phyloP scores from a whole-genome alignment of 805 yeast species.

The Lipomyces japonicus region DNA sequence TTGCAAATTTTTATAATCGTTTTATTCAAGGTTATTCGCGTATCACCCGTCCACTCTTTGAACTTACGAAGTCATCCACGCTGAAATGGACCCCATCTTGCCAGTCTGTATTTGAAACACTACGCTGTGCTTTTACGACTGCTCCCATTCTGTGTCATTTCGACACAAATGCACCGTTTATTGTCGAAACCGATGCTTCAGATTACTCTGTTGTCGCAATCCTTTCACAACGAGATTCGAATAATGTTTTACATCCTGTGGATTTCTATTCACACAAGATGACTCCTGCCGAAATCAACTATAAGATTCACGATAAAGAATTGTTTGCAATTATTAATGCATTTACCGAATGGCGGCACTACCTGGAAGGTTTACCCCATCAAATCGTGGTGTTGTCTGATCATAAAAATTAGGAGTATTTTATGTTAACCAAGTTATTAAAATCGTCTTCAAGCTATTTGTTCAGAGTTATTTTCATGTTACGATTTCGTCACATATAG shows the following conservation, averaged over 20 bases:
- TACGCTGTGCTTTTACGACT: not conserved
- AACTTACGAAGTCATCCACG: not conserved
- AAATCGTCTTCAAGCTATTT: too few relatives aligned
- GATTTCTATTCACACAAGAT: not conserved
- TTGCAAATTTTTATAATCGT: not conserved
- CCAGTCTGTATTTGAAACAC: not conserved
- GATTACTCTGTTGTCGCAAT: not conserved
- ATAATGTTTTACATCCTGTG: not conserved
- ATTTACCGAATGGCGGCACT: too few relatives aligned
- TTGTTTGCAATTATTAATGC: not conserved
- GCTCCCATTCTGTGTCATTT: not conserved
- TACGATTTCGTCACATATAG: too few relatives aligned
- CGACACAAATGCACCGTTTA: not conserved
- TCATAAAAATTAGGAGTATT: too few relatives aligned
- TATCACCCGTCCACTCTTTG: not conserved
- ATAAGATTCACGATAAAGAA: not conserved
- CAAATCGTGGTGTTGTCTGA: too few relatives aligned
- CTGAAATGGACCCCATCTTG: not conserved
- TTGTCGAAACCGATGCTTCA: slow-evolving; percentile 4
- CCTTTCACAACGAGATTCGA: not conserved
- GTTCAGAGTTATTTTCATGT: too few relatives aligned
- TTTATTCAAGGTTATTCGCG: not conserved
- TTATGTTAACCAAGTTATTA: too few relatives aligned
- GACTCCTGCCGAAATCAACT: not conserved
- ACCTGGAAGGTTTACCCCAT: too few relatives aligned